These are phyloP conservation scores for Penicillium thymicola DNA, from an alignment of 2,329 filamentous ascomycete genomes.

Conservation along the genomic window DNA sequence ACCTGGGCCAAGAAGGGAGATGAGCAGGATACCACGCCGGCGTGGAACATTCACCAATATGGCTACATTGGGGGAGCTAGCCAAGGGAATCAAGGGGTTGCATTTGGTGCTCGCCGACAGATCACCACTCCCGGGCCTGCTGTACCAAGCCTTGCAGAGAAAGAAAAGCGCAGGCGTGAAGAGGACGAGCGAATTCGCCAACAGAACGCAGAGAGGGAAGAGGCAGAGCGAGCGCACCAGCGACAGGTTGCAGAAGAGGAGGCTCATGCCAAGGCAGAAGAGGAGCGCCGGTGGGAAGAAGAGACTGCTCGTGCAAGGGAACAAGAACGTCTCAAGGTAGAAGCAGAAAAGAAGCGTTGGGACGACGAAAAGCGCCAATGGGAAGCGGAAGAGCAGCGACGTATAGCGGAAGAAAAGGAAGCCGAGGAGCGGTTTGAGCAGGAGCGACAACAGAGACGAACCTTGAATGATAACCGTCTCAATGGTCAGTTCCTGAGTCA, in stretches of 20 bases:
- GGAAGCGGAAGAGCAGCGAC: slow-evolving; percentile 71
- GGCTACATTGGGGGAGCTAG: slow-evolving; percentile 97
- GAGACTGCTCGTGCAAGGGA: slow-evolving; percentile 50
- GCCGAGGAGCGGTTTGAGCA: slow-evolving; percentile 64
- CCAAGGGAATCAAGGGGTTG: slow-evolving; percentile 90
- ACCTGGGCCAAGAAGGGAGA: slow-evolving; percentile 88
- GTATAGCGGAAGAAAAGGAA: slow-evolving; percentile 69
- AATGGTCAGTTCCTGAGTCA: slow-evolving; percentile 83
- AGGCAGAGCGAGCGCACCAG: slow-evolving; percentile 49
- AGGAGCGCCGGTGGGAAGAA: slow-evolving; percentile 48
- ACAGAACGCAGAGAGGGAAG: slow-evolving; percentile 45
- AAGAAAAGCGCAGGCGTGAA: slow-evolving; percentile 66
- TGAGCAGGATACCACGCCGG: slow-evolving; percentile 75
- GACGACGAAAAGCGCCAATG: slow-evolving; percentile 62
- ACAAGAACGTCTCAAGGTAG: slow-evolving; percentile 45
- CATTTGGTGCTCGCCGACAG: slow-evolving; percentile 86
- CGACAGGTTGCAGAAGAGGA: slow-evolving; percentile 52
- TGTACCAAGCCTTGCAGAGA: slow-evolving; percentile 79
- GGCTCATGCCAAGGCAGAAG: slow-evolving; percentile 42
- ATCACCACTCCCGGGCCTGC: slow-evolving; percentile 79
- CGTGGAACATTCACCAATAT: slow-evolving; percentile 98
- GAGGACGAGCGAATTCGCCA: slow-evolving; percentile 53
- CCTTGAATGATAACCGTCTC: slow-evolving; percentile 63
- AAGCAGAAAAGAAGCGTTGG: slow-evolving; percentile 48
- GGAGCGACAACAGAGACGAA: slow-evolving; percentile 62